Evolutionary conservation across 768 basidiomycete genomes (phyloP), one percentile per base, ranked within the genome.

Genomic region (Polyporus arcularius): DNA sequence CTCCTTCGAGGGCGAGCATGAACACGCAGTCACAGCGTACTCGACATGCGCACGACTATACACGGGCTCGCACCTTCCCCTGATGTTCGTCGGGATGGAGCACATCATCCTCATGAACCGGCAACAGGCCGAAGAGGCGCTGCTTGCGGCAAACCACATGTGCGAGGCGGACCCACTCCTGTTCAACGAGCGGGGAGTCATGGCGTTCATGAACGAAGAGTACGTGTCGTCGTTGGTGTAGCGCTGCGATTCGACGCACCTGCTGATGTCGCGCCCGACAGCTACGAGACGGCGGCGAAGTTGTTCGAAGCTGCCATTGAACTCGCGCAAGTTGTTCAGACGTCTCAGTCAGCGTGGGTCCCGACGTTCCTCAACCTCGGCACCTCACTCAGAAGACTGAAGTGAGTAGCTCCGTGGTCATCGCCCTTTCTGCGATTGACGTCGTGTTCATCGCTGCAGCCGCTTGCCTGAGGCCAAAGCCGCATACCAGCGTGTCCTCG

Each of bases 1-100:
- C 76, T 94, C 96, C 2, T 79, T 92, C 65, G 97, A 99, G 73
- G 96, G 96, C 15, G 97, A 99, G 72, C 97, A 98, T 76, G 96
- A 98, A 67, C 96, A 98, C 69, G 96, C 97, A 3, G 93, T 98
- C 47, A 98, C 94, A 0, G 96, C 97, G 1, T 99, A 99, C 74
- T 98, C 96, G 26, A 98, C 97, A 0, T 95, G 94, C 59, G 92
- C 94, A 4, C 80, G 96, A 39, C 88, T 98, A 80, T 98, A 98
- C 71, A 91, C 90, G 60, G 97, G 96, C n/a, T 95, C 95, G 3
- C 96, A 99, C 75, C 76, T 99, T 4, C 96, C 97, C 1, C 78
- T 97, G 46, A 85, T 96, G 75, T 98, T 95, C 70, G 93, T 98
- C 48, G 97, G 96, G 6, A 98, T 98, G 96, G 96, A 99, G 73